Evolutionary conservation across 805 yeast species (phyloP), one percentile per base, ranked within the genome.

Genomic region (Candida xyloterini): DNA sequence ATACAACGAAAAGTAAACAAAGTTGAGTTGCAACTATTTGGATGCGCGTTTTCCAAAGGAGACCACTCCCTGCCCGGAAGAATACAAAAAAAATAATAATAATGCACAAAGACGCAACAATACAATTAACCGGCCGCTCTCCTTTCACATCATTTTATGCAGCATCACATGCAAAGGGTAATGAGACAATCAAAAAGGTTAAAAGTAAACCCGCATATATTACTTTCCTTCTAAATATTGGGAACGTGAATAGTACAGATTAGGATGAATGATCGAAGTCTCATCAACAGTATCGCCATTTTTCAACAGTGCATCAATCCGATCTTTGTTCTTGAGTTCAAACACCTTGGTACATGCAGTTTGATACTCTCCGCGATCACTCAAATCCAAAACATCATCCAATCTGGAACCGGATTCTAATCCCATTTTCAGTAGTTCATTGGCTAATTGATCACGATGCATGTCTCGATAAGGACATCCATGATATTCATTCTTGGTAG

Each of bases 391-490:
- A 10, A 93, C 76, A 31, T 73, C 70, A 33, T 85, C 62, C 34
- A 78, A 73, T 15, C 65, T 56, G 16, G 64, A 56, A 10, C 65
- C 58, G 29, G 77, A 73, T 43, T 84, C 86, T 34, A 87, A 65
- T 1, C 90, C 91, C 78, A 86, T 74, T 15, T 68, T 73, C 28
- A 67, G 63, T 48, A 93, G 67, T 44, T 77, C 76, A 3, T 53
- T 49, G 6, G 74, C 68, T 34, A 93, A 67, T 38, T 75, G 72
- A 31, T 86, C 95, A n/a, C 75, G 57, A 10, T 75, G 70, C 53
- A 84, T 67, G 53, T 84, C 91, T 39, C 95, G 69, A 63, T 85
- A 93, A 5, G 98, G 97, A 62, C 98, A 91, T 2, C 99, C 99
- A 57, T 91, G 96, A 43, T 67, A 74, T 50, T 90, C 95, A 33